Percentiles rank a stretch among this genome's conserved stretches.
Conservation (phyloP, 2,329 filamentous ascomycete species). For the Fonsecaea monophora region DNA sequence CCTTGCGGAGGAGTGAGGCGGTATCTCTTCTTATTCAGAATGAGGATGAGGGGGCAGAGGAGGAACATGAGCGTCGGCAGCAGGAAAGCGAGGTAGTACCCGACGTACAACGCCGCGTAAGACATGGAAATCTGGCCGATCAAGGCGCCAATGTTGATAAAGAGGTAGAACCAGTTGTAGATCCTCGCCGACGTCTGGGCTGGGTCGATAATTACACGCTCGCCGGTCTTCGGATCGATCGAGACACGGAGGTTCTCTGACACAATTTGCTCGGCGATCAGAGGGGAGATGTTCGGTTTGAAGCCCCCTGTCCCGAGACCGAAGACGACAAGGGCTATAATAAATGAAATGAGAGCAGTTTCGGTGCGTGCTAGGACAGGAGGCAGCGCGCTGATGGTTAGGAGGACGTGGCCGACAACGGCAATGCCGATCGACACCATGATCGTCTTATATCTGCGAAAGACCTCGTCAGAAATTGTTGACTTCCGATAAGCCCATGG, state of each 20-base stretch:
- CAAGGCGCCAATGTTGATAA: constrained; percentile 72
- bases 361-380: constrained; percentile 40
- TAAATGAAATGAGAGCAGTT: constrained; percentile 40
- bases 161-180: constrained; percentile 74
- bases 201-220: constrained; percentile 74
- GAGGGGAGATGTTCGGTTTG: constrained; percentile 77
- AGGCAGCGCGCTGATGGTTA: constrained; percentile 42
- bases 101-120: constrained; percentile 76
- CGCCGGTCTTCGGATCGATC: constrained; percentile 59
- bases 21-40: constrained; percentile 68
- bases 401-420: constrained; percentile 46
- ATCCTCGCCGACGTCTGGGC: constrained; percentile 71
- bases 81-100: constrained; percentile 75
- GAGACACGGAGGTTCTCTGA: constrained; percentile 65
- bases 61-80: constrained; percentile 72
- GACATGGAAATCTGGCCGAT: constrained; percentile 70
- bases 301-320: constrained; percentile 69
- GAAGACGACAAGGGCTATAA: constrained; percentile 46
- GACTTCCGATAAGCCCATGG: background rate
- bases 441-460: constrained; percentile 46
- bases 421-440: constrained; percentile 42
- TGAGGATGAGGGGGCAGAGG: constrained; percentile 66
- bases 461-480: background rate
- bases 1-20: constrained; percentile 70
- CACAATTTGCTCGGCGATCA: constrained; percentile 74